These are phyloP conservation scores for Arthrinium phaeospermum DNA, from an alignment of 2,329 filamentous ascomycete species.

Conservation along the genomic window DNA sequence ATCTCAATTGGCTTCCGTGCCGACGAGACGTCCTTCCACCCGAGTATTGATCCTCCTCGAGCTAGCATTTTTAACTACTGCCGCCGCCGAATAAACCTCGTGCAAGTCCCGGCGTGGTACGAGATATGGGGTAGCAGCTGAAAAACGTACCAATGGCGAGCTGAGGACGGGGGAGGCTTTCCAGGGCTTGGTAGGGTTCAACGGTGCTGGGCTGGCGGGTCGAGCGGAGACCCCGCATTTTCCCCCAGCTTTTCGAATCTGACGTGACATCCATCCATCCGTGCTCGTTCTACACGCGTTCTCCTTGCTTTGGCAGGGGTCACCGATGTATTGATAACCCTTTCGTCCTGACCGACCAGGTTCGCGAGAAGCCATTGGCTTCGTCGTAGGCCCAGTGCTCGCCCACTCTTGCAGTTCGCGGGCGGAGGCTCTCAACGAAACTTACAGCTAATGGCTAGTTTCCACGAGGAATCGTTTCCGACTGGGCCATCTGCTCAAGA, in stretches of 20 bases:
- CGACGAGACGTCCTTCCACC: conserved; percentile 12
- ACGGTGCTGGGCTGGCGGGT: not conserved
- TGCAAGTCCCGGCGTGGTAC: not conserved
- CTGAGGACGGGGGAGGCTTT: not conserved
- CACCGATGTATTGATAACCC: not conserved
- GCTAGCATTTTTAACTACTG: not conserved
- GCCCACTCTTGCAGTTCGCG: not conserved
- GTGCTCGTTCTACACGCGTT: not conserved
- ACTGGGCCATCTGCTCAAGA: not conserved
- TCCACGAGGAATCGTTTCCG: not conserved
- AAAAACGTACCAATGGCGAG: not conserved
- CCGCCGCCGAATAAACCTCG: not conserved
- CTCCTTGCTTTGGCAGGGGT: not conserved
- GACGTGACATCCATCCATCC: conserved; percentile 13
- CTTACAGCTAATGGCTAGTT: not conserved
- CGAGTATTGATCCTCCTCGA: conserved; percentile 6
- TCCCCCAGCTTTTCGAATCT: not conserved
- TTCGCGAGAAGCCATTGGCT: not conserved
- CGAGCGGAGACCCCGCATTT: conserved; percentile 12
- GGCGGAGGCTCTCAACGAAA: conserved; percentile 6
- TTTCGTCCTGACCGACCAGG: not conserved
- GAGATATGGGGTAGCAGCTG: not conserved
- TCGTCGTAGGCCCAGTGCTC: not conserved
- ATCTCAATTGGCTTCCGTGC: not conserved
- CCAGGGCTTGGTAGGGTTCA: not conserved